Base-by-base conservation (phyloP, 2,329 filamentous ascomycete species). In the Metarhizium brunneum region DNA sequence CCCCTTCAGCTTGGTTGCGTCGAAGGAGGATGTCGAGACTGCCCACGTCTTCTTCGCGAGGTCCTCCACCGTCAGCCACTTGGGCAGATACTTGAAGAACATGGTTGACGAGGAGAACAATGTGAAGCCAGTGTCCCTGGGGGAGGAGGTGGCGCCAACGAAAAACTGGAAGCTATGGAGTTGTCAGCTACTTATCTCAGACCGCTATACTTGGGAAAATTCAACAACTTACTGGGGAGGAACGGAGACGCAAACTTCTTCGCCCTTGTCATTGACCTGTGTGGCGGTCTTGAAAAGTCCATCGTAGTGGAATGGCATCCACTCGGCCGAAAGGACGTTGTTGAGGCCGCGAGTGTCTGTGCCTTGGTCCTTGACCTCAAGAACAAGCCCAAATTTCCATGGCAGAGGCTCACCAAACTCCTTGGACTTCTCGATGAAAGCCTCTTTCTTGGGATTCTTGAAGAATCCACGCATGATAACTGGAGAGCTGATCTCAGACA, bases 251-350 rank as follows among this genome's bases (percentile, higher is more conserved):
- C 69, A 59, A n/a, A 66, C 66, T n/a, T 71, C 71, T 6, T 71
- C 69, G 0, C 73, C 76, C 1, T 71, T 64, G 2, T 69, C 67
- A 2, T 73, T 66, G 0, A 56, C 64, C 20, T 70, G 62, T 53
- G 75, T 75, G 10, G 71, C 69, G 0, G 77, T 76, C 61, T 81
- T 82, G 69, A 82, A 83, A 32, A 82, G 65, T 0, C 80, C 80
- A 52, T 83, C 80, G 42, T 75, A 83, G 59, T 83, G 80, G 64
- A 80, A 80, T 0, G 80, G 79, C 78, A 82, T 81, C 58, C 75
- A 75, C 56, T 81, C 78, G 2, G 73, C 71, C 0, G 76, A 79
- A 2, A 80, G 69, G 2, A 82, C 77, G 45, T 81, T 81, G 58
- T 81, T 82, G 20, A 75, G 65, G 0, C 74, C 71, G 11, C 69